Evolutionary conservation across 2,329 filamentous ascomycete species (phyloP), one percentile per base, ranked within the genome.

Genomic region (Fusarium citri): DNA sequence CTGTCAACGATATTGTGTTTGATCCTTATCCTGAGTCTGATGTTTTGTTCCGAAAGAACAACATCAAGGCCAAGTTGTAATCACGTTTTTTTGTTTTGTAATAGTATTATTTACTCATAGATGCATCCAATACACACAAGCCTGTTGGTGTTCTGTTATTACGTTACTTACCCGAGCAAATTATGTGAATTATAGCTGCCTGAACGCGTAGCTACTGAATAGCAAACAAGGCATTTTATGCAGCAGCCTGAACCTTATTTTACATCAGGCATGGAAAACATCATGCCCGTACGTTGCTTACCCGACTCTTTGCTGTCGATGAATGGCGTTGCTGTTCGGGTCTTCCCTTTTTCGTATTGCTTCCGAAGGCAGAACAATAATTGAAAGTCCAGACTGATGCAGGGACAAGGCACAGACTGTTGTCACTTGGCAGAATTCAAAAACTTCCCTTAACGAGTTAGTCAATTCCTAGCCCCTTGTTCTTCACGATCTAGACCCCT

Each of bases 1-100:
- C 92, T 3, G 80, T 94, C 46, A 94, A 94, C 75, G 85, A 88
- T 20, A 82, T 93, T 59, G 89, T 89, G 0, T 88, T 93, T 59
- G 91, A 94, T 72, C 91, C 91, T 2, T 92, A 93, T 77, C 91
- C 91, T 81, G 63, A 82, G 83, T 76, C 74, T 0, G 40, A 72
- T 26, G 70, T 76, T 3, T 23, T 76, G 60, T 76, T 76, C 28
- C 53, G 66, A 23, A 66, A 54, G 49, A 64, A 62, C 23, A 31
- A 47, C 2, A 62, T 45, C 11, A 66, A 66, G 55, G 63, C 63
- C 37, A 66, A 66, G 55, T 30, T 66, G 55, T 66, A 61, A 66
- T 28, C 23, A 16, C 28, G n/a, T 34, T 64, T 31, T 40, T 41
- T 34, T 26, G 30, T 31, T 23, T 48, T 57, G 41, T 48, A 34